Base-by-base conservation (phyloP, 75 land plant genomes). In the Azolla pinnata region DNA sequence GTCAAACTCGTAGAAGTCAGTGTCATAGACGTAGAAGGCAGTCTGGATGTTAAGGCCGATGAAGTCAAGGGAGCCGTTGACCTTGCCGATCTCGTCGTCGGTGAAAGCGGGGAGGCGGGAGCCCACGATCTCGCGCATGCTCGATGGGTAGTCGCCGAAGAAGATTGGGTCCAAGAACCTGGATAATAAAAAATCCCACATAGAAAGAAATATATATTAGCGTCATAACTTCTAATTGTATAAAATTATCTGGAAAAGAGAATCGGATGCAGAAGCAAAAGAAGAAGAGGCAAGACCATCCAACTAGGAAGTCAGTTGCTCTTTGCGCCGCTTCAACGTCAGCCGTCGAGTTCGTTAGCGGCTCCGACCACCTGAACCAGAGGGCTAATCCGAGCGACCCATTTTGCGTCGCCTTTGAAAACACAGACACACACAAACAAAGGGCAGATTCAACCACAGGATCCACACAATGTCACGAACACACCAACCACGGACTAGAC, bases 321-420 rank as follows among this genome's bases (percentile, higher is more conserved):
- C 92, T 75, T 62, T 87, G 78, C 50, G 92, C 65, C 5, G 92
- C 92, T 63, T 73, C 84, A 66, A 80, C 74, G 59, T 87, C 87
- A 26, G 64, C 76, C 21, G 73, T 38, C 0, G 84, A 73, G 59
- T 79, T 81, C 21, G 76, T 40, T 7, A 52, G 59, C 29, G 92
- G 87, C 58, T 78, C 84, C 42, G 45, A 83, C 92, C 92, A 87
- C 40, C 75, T 76, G 8, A 78, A 81, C 65, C 83, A 77, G 33
- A 77, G 60, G 19, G 81, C 28, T 9, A 83, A 63, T 17, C 92
- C 92, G 33, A 87, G 18, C n/a, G 68, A n/a, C n/a, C n/a, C n/a
- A n/a, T n/a, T n/a, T n/a, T n/a, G n/a, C n/a, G n/a, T n/a, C n/a
- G n/a, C n/a, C n/a, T n/a, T n/a, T n/a, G n/a, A n/a, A n/a, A n/a